These are phyloP conservation scores for Aphanomyces astaci DNA, from an alignment of 352 stramenopile species.

Conservation along the genomic window DNA sequence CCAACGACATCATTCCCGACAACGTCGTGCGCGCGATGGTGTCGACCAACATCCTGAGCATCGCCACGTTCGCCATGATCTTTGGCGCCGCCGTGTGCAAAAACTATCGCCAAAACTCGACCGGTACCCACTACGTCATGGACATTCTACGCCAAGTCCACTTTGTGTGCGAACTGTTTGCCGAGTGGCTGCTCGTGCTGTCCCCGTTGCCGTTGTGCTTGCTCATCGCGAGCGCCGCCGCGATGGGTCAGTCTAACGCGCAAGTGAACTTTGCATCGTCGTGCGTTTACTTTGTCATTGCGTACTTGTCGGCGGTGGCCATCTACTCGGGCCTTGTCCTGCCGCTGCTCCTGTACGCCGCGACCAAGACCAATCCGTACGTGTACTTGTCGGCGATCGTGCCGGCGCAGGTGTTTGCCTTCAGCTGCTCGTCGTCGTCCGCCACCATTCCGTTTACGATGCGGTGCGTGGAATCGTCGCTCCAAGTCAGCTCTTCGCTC, in stretches of 20 bases:
- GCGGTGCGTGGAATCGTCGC: constrained; percentile 26
- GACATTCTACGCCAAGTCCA: constrained; percentile 19
- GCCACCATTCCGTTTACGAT: constrained; percentile 29
- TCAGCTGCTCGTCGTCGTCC: constrained; percentile 29
- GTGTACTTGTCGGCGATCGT: constrained; percentile 27
- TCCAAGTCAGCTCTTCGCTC: constrained; percentile 23
- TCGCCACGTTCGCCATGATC: constrained; percentile 66
- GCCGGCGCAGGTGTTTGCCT: constrained; percentile 28
- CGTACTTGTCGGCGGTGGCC: not conserved
- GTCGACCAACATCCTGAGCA: constrained; percentile 47
- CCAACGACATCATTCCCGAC: constrained; percentile 52
- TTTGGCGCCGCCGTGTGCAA: constrained; percentile 64
- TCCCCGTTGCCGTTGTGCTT: constrained; percentile 1
- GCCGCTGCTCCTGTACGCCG: not conserved
- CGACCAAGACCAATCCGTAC: constrained; percentile 25
- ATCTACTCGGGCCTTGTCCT: constrained; percentile 8
- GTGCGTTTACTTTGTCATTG: not conserved
- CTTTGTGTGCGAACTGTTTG: constrained; percentile 7
- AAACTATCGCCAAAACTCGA: constrained; percentile 25
- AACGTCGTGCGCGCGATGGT: constrained; percentile 67
- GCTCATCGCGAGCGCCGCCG: not conserved
- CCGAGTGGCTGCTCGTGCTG: constrained; percentile 11
- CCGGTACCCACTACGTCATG: constrained; percentile 13
- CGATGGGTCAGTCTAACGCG: not conserved
- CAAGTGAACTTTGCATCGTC: not conserved